Evolutionary conservation across 176 grass and related monocot species (phyloP).

Genomic region (Carex kokanica): DNA sequence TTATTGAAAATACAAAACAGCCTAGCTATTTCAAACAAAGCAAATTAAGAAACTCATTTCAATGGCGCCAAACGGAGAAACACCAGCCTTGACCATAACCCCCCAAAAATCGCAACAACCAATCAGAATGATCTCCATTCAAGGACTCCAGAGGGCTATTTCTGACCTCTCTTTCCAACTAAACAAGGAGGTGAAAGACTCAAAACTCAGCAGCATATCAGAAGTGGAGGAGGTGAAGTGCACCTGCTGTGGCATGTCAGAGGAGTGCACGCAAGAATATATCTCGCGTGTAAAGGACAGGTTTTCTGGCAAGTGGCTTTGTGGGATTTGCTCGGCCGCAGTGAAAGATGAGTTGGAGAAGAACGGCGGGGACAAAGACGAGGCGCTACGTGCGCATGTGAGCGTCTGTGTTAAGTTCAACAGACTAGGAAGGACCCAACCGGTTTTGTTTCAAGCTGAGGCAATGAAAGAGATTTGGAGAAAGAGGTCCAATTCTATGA

Average conservation of each 20-base stretch:
- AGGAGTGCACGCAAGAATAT: slow-evolving; percentile 81
- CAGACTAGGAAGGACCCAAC: slow-evolving; percentile 54
- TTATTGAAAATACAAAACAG: not conserved
- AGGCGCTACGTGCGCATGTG: slow-evolving; percentile 63
- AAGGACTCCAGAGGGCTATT: slow-evolving; percentile 77
- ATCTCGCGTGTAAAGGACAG: slow-evolving; percentile 62
- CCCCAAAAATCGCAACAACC: slow-evolving; percentile 26
- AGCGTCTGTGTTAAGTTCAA: slow-evolving; percentile 69
- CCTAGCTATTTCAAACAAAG: not conserved
- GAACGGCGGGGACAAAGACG: slow-evolving; percentile 33
- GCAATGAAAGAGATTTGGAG: slow-evolving; percentile 83
- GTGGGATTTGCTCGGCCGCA: slow-evolving; percentile 69
- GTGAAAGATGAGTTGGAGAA: slow-evolving; percentile 58
- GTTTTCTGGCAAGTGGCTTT: slow-evolving; percentile 70
- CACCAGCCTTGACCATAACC: slow-evolving; percentile 24
- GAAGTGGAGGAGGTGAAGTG: slow-evolving; percentile 71
- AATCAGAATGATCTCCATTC: slow-evolving; percentile 65
- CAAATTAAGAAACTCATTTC: not conserved
- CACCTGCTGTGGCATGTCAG: slow-evolving; percentile 84
- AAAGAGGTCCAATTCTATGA: slow-evolving; percentile 63
- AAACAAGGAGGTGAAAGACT: slow-evolving; percentile 35
- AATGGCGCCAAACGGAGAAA: slow-evolving; percentile 70
- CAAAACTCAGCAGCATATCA: slow-evolving; percentile 40
- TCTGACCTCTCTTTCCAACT: slow-evolving; percentile 74
- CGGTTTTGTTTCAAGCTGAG: slow-evolving; percentile 81